phyloP scores from a whole-genome alignment of 306 rosid genomes.

The Aeschynomene evenia region DNA sequence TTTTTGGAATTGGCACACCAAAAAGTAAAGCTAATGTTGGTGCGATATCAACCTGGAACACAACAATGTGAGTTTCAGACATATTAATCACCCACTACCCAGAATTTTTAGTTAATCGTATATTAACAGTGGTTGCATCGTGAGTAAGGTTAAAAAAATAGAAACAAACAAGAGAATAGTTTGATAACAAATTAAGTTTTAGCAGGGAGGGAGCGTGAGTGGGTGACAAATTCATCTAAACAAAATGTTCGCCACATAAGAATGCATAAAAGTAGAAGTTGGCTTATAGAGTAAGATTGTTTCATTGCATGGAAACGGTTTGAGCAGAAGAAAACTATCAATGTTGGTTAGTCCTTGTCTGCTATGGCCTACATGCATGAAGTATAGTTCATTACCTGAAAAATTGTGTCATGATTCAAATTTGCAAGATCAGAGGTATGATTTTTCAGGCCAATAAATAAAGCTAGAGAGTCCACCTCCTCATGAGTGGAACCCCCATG shows the following conservation, averaged over 20 bases:
- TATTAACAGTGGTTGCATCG: slow-evolving; percentile 6
- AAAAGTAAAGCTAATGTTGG: slow-evolving; percentile 83
- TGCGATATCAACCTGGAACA: slow-evolving; percentile 76
- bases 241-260: not conserved
- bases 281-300: slow-evolving; percentile 9
- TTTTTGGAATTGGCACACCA: slow-evolving; percentile 93
- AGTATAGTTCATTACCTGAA: slow-evolving; percentile 61
- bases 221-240: not conserved
- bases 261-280: slow-evolving; percentile 12
- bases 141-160: slow-evolving; percentile 16
- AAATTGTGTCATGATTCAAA: slow-evolving; percentile 43
- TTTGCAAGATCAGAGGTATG: slow-evolving; percentile 37
- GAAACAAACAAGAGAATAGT: slow-evolving; percentile 6
- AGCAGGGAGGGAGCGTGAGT: too few relatives aligned
- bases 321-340: slow-evolving; percentile 20
- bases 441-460: slow-evolving; percentile 62
- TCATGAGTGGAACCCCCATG: slow-evolving; percentile 92
- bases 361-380: slow-evolving; percentile 19
- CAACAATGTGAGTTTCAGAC: slow-evolving; percentile 32
- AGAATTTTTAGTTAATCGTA: slow-evolving; percentile 20
- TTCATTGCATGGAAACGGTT: slow-evolving; percentile 5
- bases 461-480: slow-evolving; percentile 82
- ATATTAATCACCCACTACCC: slow-evolving; percentile 12
- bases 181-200: not conserved
- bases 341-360: not conserved